These are phyloP conservation scores for Verticillium longisporum DNA, from an alignment of 2,329 filamentous ascomycete genomes.

Conservation along the genomic window DNA sequence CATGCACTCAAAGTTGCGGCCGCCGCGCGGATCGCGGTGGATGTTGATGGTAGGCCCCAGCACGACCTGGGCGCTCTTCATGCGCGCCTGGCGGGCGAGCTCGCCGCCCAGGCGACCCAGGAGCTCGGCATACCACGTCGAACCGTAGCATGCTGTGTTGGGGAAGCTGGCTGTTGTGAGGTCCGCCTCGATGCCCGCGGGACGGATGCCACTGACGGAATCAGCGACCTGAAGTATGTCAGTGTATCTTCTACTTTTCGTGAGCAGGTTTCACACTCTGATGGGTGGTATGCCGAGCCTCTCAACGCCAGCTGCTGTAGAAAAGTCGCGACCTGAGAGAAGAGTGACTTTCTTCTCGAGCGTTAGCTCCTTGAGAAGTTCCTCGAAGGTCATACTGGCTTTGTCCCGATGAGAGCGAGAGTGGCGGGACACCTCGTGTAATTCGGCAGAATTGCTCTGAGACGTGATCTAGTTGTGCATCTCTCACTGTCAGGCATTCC, in stretches of 20 bases:
- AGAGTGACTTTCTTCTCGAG: constrained; percentile 9
- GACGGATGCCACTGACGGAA: constrained; percentile 11
- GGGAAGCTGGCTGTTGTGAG: constrained; percentile 12
- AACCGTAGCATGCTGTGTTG: constrained; percentile 11
- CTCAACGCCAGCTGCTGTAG: constrained; percentile 9
- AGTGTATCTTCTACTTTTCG: neutral
- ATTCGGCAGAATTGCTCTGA: too few species aligned
- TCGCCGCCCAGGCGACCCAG: constrained; percentile 8
- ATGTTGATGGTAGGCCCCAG: constrained; percentile 54
- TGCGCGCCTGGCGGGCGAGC: constrained; percentile 12
- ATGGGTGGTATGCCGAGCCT: constrained; percentile 10
- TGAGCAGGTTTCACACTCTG: neutral
- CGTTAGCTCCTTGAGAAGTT: constrained; percentile 3
- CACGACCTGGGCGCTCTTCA: constrained; percentile 65
- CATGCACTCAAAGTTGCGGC: constrained; percentile 35
- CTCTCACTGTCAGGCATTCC: too few species aligned
- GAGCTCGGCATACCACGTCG: constrained; percentile 12
- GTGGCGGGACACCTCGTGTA: neutral
- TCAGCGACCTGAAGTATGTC: constrained; percentile 7
- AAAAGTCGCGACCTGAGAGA: constrained; percentile 10
- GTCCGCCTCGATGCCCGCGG: constrained; percentile 7
- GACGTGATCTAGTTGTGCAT: too few species aligned
- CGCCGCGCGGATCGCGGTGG: constrained; percentile 32
- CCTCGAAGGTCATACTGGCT: neutral
- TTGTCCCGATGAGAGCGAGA: neutral